Evolutionary conservation across 2,329 filamentous ascomycete species (phyloP).

Genomic region (Xylariaceae sp.): DNA sequence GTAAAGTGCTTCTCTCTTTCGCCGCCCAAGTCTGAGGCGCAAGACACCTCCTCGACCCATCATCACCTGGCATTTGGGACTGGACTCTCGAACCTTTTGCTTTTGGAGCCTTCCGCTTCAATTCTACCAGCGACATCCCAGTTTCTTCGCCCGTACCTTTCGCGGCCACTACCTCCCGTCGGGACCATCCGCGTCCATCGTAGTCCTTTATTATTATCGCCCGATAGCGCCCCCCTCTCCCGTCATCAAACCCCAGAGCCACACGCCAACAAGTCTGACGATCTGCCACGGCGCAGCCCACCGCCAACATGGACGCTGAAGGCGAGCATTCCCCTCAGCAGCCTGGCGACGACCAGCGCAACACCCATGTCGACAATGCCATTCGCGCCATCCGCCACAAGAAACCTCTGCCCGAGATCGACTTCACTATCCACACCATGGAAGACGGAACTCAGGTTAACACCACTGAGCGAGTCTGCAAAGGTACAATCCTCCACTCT

Average conservation of each 20-base stretch:
- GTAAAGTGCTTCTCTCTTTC: too few species aligned
- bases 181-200: neutral
- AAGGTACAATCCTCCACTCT: conserved; percentile 65
- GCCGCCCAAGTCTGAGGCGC: too few species aligned
- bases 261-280: conserved; percentile 1
- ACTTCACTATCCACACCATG: conserved; percentile 98
- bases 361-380: conserved; percentile 75
- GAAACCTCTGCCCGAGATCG: conserved; percentile 94
- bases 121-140: neutral
- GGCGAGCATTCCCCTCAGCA: conserved; percentile 34
- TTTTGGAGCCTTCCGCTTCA: too few species aligned
- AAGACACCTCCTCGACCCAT: too few species aligned
- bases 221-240: neutral
- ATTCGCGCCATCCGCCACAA: conserved; percentile 91
- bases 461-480: conserved; percentile 94
- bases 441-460: conserved; percentile 94
- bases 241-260: too few species aligned
- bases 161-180: neutral
- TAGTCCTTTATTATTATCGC: neutral
- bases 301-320: conserved; percentile 47
- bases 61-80: too few species aligned
- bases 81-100: too few species aligned
- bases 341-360: conserved; percentile 44
- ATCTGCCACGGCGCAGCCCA: conserved; percentile 20
- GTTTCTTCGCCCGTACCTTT: neutral